Evolutionary conservation across 208 protist genomes (phyloP).

Genomic region (Leishmania guyanensis): DNA sequence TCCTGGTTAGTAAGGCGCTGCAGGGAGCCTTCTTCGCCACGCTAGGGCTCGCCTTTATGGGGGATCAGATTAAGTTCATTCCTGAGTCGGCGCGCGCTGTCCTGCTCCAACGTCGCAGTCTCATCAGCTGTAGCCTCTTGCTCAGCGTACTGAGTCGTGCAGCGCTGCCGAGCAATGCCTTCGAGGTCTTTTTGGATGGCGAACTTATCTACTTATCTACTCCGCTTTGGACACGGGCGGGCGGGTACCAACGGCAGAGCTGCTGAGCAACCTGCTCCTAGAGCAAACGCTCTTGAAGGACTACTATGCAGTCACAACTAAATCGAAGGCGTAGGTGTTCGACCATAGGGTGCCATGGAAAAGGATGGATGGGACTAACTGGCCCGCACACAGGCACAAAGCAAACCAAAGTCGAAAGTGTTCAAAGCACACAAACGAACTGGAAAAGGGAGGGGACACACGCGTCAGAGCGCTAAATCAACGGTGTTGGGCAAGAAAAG

Average conservation of each 20-base stretch:
- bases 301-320: conserved; percentile 13
- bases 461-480: neutral
- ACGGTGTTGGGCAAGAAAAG: neutral
- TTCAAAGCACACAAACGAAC: neutral
- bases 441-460: too few species aligned
- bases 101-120: conserved; percentile 31
- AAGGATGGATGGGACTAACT: neutral
- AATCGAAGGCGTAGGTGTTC: neutral
- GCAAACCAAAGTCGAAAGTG: neutral
- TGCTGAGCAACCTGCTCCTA: conserved; percentile 42
- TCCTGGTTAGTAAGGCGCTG: conserved; percentile 15
- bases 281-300: conserved; percentile 42
- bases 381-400: neutral
- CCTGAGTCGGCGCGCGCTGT: conserved; percentile 20
- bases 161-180: conserved; percentile 51
- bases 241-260: conserved; percentile 30
- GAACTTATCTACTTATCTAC: conserved; percentile 58
- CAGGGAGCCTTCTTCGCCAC: conserved; percentile 24
- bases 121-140: conserved; percentile 44
- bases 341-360: neutral
- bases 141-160: conserved; percentile 47
- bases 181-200: conserved; percentile 71
- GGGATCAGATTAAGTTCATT: conserved; percentile 37
- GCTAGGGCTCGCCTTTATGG: conserved; percentile 34
- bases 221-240: conserved; percentile 43